Percentiles rank a stretch among this genome's conserved stretches.
phyloP scores from a whole-genome alignment of 2,329 filamentous ascomycete genomes.

The Hypoxylon sp. region DNA sequence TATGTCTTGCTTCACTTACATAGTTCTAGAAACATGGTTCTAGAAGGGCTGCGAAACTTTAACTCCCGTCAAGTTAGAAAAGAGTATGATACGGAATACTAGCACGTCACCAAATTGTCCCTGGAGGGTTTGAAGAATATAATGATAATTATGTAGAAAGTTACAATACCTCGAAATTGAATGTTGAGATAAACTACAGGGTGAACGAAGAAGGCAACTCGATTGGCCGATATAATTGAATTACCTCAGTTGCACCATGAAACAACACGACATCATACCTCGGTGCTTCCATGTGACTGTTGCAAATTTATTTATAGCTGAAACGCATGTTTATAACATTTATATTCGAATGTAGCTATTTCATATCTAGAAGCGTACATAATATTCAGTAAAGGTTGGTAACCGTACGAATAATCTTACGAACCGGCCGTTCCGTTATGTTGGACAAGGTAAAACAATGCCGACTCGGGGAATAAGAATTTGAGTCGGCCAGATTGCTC shows the following conservation, averaged over 20 bases:
- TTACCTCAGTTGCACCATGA: slow-evolving; percentile 3
- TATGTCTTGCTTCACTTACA: slow-evolving; percentile 41
- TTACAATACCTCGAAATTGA: no score
- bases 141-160: no score
- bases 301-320: slow-evolving; percentile 13
- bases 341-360: slow-evolving; percentile 10
- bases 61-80: background rate
- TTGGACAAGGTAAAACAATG: background rate
- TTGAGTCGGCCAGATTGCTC: background rate
- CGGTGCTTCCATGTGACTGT: slow-evolving; percentile 15
- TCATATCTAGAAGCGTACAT: background rate
- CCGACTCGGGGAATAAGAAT: background rate
- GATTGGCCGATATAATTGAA: background rate
- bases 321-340: background rate
- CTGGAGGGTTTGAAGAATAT: no score
- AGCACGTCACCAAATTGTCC: no score
- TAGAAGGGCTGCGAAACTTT: slow-evolving; percentile 13
- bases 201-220: no score
- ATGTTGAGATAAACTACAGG: no score
- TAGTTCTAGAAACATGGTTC: slow-evolving; percentile 16
- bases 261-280: slow-evolving; percentile 13
- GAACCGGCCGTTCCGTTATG: background rate
- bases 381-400: background rate
- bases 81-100: no score
- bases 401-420: background rate